These are phyloP conservation scores for Elsinoe fawcettii DNA, from an alignment of 2,329 filamentous ascomycete species.

Conservation along the genomic window DNA sequence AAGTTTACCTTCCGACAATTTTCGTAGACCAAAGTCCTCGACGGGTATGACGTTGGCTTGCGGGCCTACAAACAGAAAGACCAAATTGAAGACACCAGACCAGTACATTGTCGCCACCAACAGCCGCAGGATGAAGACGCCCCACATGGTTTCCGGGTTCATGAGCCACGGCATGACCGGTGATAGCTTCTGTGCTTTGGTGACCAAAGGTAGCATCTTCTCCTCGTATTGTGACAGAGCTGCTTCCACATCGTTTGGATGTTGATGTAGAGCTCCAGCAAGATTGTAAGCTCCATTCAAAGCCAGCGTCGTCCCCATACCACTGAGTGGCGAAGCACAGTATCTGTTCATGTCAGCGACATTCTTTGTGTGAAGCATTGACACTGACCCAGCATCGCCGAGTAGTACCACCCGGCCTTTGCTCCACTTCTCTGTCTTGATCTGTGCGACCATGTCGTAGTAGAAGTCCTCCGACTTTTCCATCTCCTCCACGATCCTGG, in stretches of 20 bases:
- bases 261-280: constrained; percentile 23
- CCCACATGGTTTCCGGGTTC: constrained; percentile 24
- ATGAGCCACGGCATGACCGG: constrained; percentile 25
- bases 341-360: constrained; percentile 17
- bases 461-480: constrained; percentile 27
- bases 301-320: constrained; percentile 31
- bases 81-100: constrained; percentile 18
- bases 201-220: constrained; percentile 23
- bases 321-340: constrained; percentile 27
- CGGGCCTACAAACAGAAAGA: constrained; percentile 21
- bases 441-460: constrained; percentile 27
- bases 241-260: constrained; percentile 19
- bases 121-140: constrained; percentile 20
- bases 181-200: constrained; percentile 25
- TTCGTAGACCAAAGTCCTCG: constrained; percentile 25
- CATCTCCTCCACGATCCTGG: constrained; percentile 25
- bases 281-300: constrained; percentile 30
- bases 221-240: constrained; percentile 25
- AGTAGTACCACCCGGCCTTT: constrained; percentile 26
- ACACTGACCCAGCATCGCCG: constrained; percentile 25
- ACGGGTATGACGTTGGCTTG: constrained; percentile 22
- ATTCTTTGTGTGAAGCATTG: not conserved
- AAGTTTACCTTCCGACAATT: constrained; percentile 30
- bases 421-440: constrained; percentile 26
- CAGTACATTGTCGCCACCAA: constrained; percentile 12